Evolutionary conservation across 2,329 filamentous ascomycete species (phyloP).

Genomic region (Ramularia endophylla): DNA sequence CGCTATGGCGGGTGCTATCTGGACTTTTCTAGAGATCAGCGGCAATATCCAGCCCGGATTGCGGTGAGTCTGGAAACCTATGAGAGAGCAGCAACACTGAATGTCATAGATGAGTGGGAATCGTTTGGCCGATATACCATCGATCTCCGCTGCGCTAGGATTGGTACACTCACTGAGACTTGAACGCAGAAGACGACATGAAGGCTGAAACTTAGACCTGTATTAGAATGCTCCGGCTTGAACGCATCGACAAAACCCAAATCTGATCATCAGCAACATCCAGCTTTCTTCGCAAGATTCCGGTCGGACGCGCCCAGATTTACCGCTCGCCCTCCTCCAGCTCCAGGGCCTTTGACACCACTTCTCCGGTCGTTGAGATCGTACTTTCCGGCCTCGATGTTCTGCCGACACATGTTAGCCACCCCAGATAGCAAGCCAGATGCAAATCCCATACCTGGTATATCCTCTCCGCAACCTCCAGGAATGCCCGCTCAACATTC

Average conservation of each 20-base stretch:
- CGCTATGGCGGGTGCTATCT: too few relatives aligned
- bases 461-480: constrained; percentile 90
- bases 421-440: neutral
- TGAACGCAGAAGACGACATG: too few relatives aligned
- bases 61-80: too few relatives aligned
- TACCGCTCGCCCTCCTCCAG: constrained; percentile 39
- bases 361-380: constrained; percentile 89
- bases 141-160: too few relatives aligned
- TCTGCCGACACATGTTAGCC: constrained; percentile 47
- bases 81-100: too few relatives aligned
- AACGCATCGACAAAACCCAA: constrained; percentile 17
- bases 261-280: constrained; percentile 7
- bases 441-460: constrained; percentile 41
- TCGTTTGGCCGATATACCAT: too few relatives aligned
- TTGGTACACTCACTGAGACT: too few relatives aligned
- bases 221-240: neutral
- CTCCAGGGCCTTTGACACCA: constrained; percentile 71
- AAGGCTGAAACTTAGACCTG: too few relatives aligned
- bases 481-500: constrained; percentile 87
- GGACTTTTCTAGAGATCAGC: too few relatives aligned
- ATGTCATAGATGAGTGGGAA: too few relatives aligned
- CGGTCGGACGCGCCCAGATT: constrained; percentile 41
- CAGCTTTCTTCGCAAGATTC: constrained; percentile 27
- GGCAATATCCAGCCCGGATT: too few relatives aligned
- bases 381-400: constrained; percentile 92